Percentiles rank a stretch among this genome's conserved stretches.
Evolutionary conservation across 2,329 filamentous ascomycete genomes (phyloP).

Genomic region (Hypocrella siamensis): DNA sequence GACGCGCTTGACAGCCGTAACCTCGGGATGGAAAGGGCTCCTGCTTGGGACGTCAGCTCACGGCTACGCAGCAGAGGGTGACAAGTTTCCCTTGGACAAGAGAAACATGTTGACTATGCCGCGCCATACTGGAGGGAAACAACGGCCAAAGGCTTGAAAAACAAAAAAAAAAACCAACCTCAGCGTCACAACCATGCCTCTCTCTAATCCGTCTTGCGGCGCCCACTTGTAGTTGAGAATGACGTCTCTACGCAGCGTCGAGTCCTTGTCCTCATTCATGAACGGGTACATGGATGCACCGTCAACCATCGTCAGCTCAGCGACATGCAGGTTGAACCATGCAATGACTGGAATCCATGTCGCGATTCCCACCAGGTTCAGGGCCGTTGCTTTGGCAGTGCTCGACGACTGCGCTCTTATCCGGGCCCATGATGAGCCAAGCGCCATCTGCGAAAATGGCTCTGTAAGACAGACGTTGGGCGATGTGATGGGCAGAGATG

Average conservation of each 20-base stretch:
- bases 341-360: constrained; percentile 48
- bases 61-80: no score
- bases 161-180: no score
- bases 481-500: no score
- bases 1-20: constrained; percentile 65
- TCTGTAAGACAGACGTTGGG: not conserved
- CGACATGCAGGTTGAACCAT: constrained; percentile 45
- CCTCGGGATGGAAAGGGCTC: constrained; percentile 55
- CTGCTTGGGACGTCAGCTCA: constrained; percentile 23
- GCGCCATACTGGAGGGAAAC: no score
- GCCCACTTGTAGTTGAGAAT: constrained; percentile 44
- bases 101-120: no score
- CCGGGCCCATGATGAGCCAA: constrained; percentile 15
- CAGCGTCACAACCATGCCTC: constrained; percentile 64
- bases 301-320: constrained; percentile 38
- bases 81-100: no score
- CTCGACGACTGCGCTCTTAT: constrained; percentile 4
- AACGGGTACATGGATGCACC: constrained; percentile 65
- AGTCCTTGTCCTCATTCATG: constrained; percentile 50
- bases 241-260: constrained; percentile 36
- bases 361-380: constrained; percentile 34
- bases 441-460: not conserved
- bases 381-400: constrained; percentile 19
- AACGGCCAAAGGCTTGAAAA: no score
- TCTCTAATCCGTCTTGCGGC: constrained; percentile 39